Evolutionary conservation across 345 rosid species (phyloP).

Genomic region (Eucalyptus dawsonii): DNA sequence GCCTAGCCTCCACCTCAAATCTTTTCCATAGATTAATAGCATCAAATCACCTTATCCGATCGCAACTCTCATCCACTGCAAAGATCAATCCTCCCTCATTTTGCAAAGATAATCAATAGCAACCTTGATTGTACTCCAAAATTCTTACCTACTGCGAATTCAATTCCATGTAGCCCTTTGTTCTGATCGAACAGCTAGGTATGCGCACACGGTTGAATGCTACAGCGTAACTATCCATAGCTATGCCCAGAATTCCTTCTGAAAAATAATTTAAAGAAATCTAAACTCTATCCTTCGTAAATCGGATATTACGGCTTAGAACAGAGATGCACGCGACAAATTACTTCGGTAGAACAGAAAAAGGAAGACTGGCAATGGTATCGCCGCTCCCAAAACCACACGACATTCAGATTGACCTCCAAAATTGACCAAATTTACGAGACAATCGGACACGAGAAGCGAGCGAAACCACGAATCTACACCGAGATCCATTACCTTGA

Average conservation of each 20-base stretch:
- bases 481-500: conserved; percentile 33
- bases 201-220: background rate
- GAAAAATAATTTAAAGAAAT: background rate
- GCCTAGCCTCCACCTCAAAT: background rate
- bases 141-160: background rate
- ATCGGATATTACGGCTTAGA: background rate
- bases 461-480: background rate
- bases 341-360: background rate
- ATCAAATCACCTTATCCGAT: background rate
- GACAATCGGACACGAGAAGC: background rate
- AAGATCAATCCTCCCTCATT: background rate
- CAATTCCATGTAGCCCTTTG: background rate
- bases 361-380: background rate
- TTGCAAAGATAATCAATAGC: background rate
- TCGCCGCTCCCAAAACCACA: background rate
- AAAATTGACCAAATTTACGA: background rate
- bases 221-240: background rate
- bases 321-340: background rate
- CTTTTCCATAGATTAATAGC: background rate
- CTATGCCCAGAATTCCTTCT: background rate
- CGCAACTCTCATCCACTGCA: background rate
- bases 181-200: background rate
- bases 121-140: background rate
- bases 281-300: background rate
- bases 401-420: background rate